Base-by-base conservation (phyloP, 129 eudicot genomes). In the Centaurea solstitialis region DNA sequence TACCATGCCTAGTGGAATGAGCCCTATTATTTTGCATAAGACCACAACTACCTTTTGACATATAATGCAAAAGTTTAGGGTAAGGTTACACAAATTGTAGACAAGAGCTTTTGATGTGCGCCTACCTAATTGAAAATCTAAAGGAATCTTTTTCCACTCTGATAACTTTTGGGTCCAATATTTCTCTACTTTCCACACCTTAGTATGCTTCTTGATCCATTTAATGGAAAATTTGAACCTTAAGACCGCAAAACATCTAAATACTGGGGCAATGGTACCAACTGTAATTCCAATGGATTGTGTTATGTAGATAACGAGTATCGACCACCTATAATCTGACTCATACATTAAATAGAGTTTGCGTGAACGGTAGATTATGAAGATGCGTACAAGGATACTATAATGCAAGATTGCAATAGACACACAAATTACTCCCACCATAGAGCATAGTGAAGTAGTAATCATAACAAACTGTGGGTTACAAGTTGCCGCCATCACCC, bases 121-220 rank as follows among this genome's bases (percentile, higher is more conserved):
- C 20, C 81, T 38, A 21, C 21, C 18, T 4, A 70, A 68, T 23
- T 9, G 43, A 26, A 75, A 13, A 21, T 59, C 23, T 57, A 74
- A 11, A 17, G 65, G 87, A 6, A 21, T 65, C 59, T 80, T 64
- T 61, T 76, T 84, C 87, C 78, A 84, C 3, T 79, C 81, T 15
- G 45, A 37, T 15, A 84, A 35, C 68, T 40, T 72, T 43, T 79
- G 73, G 30, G 21, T 74, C 87, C 87, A 79, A 22, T 79, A 80
- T 21, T 64, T 47, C 67, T 79, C 87, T 28, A 79, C 79, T n/a
- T 22, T 61, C 22, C 70, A 70, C 26, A 66, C 84, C 62, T 28
- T 21, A 22, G 21, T 15, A 64, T 21, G 23, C 24, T 53, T 30
- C 64, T 20, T 68, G 21, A 4, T 53, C 67, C 83, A 41, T 37